Conservation (phyloP, 2,329 filamentous ascomycete genomes). For the Arthroderma uncinatum region DNA sequence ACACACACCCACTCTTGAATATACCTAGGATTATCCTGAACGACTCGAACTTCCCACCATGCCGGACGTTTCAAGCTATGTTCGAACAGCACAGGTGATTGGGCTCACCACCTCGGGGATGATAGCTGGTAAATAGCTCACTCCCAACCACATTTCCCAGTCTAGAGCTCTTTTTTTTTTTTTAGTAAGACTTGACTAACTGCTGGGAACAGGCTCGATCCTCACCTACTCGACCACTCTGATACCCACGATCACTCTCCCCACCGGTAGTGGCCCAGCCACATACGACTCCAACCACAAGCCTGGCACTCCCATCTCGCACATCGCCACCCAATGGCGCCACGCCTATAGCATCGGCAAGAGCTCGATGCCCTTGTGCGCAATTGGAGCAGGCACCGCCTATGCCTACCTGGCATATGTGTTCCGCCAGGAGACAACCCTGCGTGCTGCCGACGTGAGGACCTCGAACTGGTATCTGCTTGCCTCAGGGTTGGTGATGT, state of each 20-base stretch:
- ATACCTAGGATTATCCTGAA: too few species aligned
- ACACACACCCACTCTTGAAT: too few species aligned
- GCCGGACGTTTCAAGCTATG: slow-evolving; percentile 3
- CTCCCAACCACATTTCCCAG: too few species aligned
- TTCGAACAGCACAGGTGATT: slow-evolving; percentile 12
- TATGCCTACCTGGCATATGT: slow-evolving; percentile 33
- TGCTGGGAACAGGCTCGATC: slow-evolving; percentile 9
- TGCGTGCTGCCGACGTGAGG: slow-evolving; percentile 11
- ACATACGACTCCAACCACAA: slow-evolving; percentile 12
- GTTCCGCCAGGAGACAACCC: slow-evolving; percentile 11
- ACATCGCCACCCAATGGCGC: slow-evolving; percentile 24
- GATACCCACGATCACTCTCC: slow-evolving; percentile 13
- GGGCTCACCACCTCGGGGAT: slow-evolving; percentile 12
- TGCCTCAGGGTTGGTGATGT: slow-evolving; percentile 22
- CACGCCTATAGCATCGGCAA: slow-evolving; percentile 40
- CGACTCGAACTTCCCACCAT: background rate
- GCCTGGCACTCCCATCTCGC: slow-evolving; percentile 14
- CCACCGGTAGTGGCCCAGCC: slow-evolving; percentile 9
- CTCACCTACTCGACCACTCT: slow-evolving; percentile 11
- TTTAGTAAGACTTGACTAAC: background rate
- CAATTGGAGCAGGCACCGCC: slow-evolving; percentile 42
- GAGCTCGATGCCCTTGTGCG: slow-evolving; percentile 42
- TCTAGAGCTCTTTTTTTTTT: background rate
- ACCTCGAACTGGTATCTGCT: slow-evolving; percentile 18
- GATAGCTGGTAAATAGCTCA: slow-evolving; percentile 10